Evolutionary conservation across 1,139 yeast genomes (phyloP), one percentile per base, ranked within the genome.

Genomic region (Yamadazyma spencermartinsiae): DNA sequence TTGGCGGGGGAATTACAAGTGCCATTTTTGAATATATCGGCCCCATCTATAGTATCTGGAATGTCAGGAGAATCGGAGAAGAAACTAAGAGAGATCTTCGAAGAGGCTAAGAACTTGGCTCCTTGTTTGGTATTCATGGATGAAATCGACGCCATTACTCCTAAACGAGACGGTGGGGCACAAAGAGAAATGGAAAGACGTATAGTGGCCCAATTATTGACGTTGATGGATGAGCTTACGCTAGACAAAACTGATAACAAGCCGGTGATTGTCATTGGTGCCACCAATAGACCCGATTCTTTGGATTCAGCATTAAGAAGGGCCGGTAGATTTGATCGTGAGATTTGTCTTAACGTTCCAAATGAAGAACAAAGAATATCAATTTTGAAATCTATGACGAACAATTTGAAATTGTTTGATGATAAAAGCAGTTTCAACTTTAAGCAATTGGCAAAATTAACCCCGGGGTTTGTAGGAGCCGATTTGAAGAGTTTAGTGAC

Each of bases 31-130:
- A 84, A 86, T 35, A 76, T 92, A 1, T 86, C 96, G 15, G 98
- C 99, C 0, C 98, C 98, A 1, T 86, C 96, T 1, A 88, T 94
- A 5, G 98, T 92, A 0, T 86, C 96, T 42, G 98, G 99, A n/a
- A 92, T 92, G 98, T 87, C 96, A n/a, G 98, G 98, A 33, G 99
- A 92, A 61, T 82, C 94, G 42, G 98, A 94, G 58, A 92, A 92
- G 68, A 90, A 90, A 57, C 72, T 92, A 13, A 72, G 98, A 46
- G 98, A 92, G 46, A 72, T 92, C 29, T 92, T 92, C 54, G 97
- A 89, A 32, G 98, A 94, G 56, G 98, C 98, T 2, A 86, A 84
- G 54, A 54, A 76, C 6, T 59, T 89, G 41, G 98, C 98, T 1
- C 98, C 98, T 3, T 90, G 98, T 60, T 66, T 92, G 29, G 76